These are phyloP conservation scores for Teratosphaeria gauchensis DNA, from an alignment of 2,329 filamentous ascomycete genomes.

Conservation along the genomic window DNA sequence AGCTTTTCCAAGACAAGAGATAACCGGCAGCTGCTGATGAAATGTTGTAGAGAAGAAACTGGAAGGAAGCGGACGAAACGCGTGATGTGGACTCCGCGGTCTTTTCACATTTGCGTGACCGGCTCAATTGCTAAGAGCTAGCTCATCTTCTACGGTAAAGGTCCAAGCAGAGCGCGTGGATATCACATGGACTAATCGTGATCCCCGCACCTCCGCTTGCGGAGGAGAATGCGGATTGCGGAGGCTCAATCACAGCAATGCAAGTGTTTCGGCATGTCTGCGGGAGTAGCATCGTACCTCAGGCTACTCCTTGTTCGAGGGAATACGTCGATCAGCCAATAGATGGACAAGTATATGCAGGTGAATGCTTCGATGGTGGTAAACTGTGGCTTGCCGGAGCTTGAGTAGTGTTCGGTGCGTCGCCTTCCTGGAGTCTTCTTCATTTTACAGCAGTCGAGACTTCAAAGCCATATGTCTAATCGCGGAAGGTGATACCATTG, in stretches of 20 bases:
- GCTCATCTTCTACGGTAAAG: neutral
- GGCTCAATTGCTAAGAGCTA: neutral
- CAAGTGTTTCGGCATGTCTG: neutral
- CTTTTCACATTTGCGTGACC: neutral
- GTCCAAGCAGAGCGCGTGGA: neutral
- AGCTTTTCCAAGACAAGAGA: no score
- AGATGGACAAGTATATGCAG: no score
- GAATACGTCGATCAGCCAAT: no score
- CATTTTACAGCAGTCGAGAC: no score
- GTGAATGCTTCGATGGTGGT: no score
- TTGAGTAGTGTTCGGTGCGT: no score
- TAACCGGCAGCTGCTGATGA: no score
- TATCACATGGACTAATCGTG: neutral
- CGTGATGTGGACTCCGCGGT: neutral
- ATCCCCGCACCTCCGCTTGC: neutral
- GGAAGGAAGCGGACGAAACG: neutral
- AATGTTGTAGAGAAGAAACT: neutral
- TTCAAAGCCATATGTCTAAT: no score
- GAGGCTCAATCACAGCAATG: neutral
- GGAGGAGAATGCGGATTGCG: neutral
- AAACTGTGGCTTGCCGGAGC: no score
- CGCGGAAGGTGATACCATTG: no score
- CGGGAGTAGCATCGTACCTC: neutral
- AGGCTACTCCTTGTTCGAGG: neutral
- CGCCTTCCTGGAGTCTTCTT: no score